These are phyloP conservation scores for Exophiala dermatitidis DNA, from an alignment of 2,329 filamentous ascomycete species.

Conservation along the genomic window DNA sequence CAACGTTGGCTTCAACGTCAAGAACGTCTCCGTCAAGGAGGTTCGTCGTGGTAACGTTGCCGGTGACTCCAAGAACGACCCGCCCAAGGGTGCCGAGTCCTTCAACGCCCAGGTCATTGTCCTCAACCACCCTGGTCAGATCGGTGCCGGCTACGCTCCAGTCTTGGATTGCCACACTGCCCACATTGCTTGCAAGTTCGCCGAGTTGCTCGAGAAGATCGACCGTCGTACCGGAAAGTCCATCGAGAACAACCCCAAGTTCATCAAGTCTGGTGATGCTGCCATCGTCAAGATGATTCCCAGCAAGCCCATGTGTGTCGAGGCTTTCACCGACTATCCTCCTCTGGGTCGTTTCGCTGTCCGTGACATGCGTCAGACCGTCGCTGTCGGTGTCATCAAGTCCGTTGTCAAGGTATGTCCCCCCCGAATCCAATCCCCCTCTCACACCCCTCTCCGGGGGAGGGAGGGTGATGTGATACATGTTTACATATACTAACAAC, in stretches of 20 bases:
- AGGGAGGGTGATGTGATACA: too few relatives aligned
- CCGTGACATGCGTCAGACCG: conserved; percentile 74
- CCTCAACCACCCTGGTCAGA: conserved; percentile 99
- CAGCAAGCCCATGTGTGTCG: conserved; percentile 99
- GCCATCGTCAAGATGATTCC: conserved; percentile 99
- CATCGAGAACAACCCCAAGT: conserved; percentile 86
- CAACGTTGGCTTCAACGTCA: conserved; percentile 99
- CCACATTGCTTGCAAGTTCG: conserved; percentile 99
- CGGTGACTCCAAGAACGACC: conserved; percentile 99
- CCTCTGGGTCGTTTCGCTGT: conserved; percentile 99
- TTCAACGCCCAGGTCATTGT: conserved; percentile 99
- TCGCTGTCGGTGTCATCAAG: conserved; percentile 68
- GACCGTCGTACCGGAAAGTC: conserved; percentile 99
- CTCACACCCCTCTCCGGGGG: not conserved
- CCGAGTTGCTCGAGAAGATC: conserved; percentile 99
- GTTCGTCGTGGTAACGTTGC: conserved; percentile 99
- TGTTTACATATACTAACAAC: conserved; percentile 1
- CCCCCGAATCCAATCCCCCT: not conserved
- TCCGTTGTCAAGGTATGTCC: conserved; percentile 2
- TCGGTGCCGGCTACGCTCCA: conserved; percentile 97
- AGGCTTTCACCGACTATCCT: conserved; percentile 99
- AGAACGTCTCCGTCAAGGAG: conserved; percentile 99
- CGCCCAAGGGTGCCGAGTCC: conserved; percentile 75
- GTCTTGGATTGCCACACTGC: conserved; percentile 99
- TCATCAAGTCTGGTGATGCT: conserved; percentile 99